Evolutionary conservation across 2,329 filamentous ascomycete species (phyloP).

Genomic region (Pestalotiopsis sp.): DNA sequence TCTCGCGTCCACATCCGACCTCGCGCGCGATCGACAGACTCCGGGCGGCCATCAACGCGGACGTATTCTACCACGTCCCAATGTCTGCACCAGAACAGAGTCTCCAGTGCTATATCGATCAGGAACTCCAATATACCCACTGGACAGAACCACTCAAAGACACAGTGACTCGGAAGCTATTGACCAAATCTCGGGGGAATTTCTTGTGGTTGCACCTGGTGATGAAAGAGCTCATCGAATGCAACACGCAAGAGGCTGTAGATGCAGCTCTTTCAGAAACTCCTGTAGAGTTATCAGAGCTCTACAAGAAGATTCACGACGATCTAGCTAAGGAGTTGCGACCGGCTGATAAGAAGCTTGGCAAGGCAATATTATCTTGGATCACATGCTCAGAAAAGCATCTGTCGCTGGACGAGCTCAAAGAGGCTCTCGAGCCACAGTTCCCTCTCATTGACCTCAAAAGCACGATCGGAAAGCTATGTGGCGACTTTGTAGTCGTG

Average conservation of each 20-base stretch:
- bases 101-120: background rate
- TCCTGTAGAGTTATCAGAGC: background rate
- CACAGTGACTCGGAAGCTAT: conserved; percentile 28
- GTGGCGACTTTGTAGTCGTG: conserved; percentile 33
- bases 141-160: conserved; percentile 18
- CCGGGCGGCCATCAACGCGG: background rate
- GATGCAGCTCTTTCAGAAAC: background rate
- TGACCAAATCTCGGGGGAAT: conserved; percentile 13
- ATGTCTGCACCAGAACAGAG: no score
- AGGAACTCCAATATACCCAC: background rate
- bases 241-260: conserved; percentile 20
- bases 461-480: conserved; percentile 28
- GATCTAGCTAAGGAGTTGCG: conserved; percentile 23
- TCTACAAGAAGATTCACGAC: background rate
- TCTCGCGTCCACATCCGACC: background rate
- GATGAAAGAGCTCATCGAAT: conserved; percentile 18
- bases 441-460: conserved; percentile 17
- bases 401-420: background rate
- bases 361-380: conserved; percentile 25
- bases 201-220: background rate
- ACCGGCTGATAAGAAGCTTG: conserved; percentile 18
- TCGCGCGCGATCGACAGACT: background rate
- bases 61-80: background rate
- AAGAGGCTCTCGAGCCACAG: conserved; percentile 9
- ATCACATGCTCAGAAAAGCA: conserved; percentile 17